Evolutionary conservation across 192 early-diverging fungal species (phyloP), one percentile per base, ranked within the genome.

Genomic region (Coemansia erecta): DNA sequence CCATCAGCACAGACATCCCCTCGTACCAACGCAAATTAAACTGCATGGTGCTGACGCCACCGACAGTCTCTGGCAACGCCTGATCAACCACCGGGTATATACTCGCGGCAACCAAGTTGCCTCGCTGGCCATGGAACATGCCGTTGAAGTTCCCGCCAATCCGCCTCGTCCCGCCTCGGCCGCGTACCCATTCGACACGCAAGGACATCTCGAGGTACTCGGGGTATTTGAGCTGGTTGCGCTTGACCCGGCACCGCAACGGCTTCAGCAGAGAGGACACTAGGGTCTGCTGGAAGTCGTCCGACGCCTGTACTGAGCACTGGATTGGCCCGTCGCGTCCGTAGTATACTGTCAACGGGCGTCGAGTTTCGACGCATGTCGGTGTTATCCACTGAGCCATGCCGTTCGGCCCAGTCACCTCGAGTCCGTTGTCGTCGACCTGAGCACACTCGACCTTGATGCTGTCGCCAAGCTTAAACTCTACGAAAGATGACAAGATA

Each of bases 11-110:
- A 8, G 67, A 42, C 14, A 71, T 26, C 0, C 64, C 66, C 5
- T 44, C 71, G 41, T 80, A 80, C 77, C 77, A 80, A 14, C 53
- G 56, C 44, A 52, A 53, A 61, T 43, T 61, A 58, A 80, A 70
- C 64, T 66, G 68, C 58, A 80, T 58, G 4, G 77, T 80, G 9
- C 64, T 63, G 11, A 80, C 64, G 8, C 77, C 77, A 15, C 39
- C 47, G 8, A 74, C 77, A 8, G 58, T 60, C 42, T 64, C 62
- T 17, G 77, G 77, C 60, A 80, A 58, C 40, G 70, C 42, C 24
- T 62, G 58, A 19, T 67, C 64, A 6, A 58, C 39, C 5, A 80
- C 64, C 11, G 77, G 64, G 31, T 80, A 80, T 21, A 80, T 40
- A 11, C 67, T 51, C 0, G 56, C 77, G 1, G 71, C 68, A 26